Percentiles rank a stretch among this genome's conserved stretches.
phyloP scores from a whole-genome alignment of 371 early-diverging fungal genomes.

The Sporodiniella umbellata region DNA sequence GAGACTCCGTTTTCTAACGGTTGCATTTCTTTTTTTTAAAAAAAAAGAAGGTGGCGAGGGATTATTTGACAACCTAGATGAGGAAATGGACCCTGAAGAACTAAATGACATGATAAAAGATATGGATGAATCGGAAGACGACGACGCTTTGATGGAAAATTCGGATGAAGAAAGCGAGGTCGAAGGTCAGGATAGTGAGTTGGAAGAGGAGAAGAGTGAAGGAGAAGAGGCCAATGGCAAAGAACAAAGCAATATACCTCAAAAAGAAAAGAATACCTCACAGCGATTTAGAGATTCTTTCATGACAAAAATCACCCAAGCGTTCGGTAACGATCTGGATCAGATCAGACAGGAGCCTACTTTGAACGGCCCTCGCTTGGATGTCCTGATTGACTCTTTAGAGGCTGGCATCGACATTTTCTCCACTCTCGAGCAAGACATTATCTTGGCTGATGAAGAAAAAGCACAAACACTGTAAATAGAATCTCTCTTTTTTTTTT shows the following conservation, averaged over 20 bases:
- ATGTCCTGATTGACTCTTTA: constrained; percentile 42
- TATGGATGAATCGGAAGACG: constrained; percentile 13
- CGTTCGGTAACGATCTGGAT: constrained; percentile 45
- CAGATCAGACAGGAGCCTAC: constrained; percentile 47
- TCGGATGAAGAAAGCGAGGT: constrained; percentile 18
- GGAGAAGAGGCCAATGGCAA: constrained; percentile 14
- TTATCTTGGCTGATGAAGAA: constrained; percentile 28
- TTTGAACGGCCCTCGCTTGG: constrained; percentile 28
- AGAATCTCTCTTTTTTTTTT: no score
- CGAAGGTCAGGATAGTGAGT: constrained; percentile 11
- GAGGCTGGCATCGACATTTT: constrained; percentile 48
- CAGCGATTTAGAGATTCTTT: constrained; percentile 35
- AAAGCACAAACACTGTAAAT: constrained; percentile 1
- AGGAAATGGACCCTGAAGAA: constrained; percentile 30
- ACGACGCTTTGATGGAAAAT: neutral
- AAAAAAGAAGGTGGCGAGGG: constrained; percentile 14
- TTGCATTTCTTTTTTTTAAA: neutral
- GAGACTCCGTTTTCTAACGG: neutral
- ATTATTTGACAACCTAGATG: constrained; percentile 41
- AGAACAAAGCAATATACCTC: constrained; percentile 6
- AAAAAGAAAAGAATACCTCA: constrained; percentile 14
- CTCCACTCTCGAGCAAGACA: constrained; percentile 37
- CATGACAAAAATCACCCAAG: constrained; percentile 41
- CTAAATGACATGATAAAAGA: constrained; percentile 29
- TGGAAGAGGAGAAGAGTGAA: constrained; percentile 27